Percentiles rank a stretch among this genome's conserved stretches.
Evolutionary conservation across 441 rosid genomes (phyloP).

Genomic region (Erodium moschatum): DNA sequence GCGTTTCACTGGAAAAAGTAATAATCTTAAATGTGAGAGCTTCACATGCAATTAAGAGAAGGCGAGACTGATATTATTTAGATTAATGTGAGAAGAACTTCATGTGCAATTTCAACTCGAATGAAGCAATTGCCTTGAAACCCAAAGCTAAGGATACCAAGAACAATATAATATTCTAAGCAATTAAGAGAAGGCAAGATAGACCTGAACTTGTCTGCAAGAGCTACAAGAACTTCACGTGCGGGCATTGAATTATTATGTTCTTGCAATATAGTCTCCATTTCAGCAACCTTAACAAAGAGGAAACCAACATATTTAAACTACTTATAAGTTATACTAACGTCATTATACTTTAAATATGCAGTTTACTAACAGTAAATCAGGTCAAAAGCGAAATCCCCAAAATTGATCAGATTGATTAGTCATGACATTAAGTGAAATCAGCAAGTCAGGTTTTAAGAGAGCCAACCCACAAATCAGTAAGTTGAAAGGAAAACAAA

Average conservation of each 20-base stretch:
- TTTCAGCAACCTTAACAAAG: slow-evolving; percentile 59
- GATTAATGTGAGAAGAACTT: slow-evolving; percentile 62
- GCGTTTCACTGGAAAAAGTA: slow-evolving; percentile 40
- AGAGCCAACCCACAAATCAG: not conserved
- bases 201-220: too few species aligned
- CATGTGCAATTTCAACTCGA: slow-evolving; percentile 5
- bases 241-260: slow-evolving; percentile 69
- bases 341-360: not conserved
- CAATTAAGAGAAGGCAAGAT: too few species aligned
- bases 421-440: not conserved
- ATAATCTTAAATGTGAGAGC: slow-evolving; percentile 7
- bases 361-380: not conserved
- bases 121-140: too few species aligned
- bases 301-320: not conserved
- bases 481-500: not conserved
- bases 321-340: not conserved
- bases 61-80: slow-evolving; percentile 60
- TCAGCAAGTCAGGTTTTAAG: not conserved
- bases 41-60: slow-evolving; percentile 16
- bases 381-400: too few species aligned
- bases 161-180: too few species aligned
- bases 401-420: not conserved
- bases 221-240: slow-evolving; percentile 17
- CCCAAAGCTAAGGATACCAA: too few species aligned
- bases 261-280: slow-evolving; percentile 80